phyloP scores from a whole-genome alignment of 192 early-diverging fungal species.

The Coemansia nantahalensis region DNA sequence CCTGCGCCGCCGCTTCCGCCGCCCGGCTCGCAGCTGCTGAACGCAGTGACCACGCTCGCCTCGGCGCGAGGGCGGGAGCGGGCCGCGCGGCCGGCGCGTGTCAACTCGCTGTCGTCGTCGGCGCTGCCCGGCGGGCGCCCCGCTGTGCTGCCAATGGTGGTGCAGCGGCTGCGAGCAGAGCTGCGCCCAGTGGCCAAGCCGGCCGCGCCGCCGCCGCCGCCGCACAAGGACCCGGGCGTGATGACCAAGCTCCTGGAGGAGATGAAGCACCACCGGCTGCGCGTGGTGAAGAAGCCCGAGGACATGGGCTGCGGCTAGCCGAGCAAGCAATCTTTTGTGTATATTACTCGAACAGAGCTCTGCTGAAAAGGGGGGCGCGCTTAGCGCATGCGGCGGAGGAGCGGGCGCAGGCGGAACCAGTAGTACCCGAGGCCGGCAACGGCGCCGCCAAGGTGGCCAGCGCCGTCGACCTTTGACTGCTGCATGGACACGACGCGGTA shows the following conservation, averaged over 20 bases:
- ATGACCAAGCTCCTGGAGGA: constrained; percentile 46
- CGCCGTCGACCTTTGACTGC: constrained; percentile 36
- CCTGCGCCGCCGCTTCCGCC: constrained; percentile 20
- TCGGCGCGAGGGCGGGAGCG: neutral
- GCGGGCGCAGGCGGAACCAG: constrained; percentile 48
- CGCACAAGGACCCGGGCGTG: constrained; percentile 45
- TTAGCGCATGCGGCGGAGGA: constrained; percentile 42
- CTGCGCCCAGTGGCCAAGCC: constrained; percentile 11
- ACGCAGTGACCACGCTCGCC: neutral
- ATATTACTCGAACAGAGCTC: too few relatives aligned
- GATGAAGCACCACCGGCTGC: constrained; percentile 46
- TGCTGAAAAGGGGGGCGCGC: too few relatives aligned
- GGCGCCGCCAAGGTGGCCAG: constrained; percentile 54
- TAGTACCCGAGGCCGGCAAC: constrained; percentile 47
- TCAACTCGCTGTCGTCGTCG: constrained; percentile 8
- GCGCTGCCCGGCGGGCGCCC: neutral
- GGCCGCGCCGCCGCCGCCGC: constrained; percentile 7
- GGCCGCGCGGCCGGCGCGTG: too few relatives aligned
- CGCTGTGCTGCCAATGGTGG: constrained; percentile 2
- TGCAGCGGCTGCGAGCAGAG: constrained; percentile 13
- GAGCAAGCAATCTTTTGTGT: too few relatives aligned
- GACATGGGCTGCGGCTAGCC: constrained; percentile 20
- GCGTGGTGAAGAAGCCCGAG: constrained; percentile 35
- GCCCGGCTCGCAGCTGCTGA: neutral
- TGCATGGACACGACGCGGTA: constrained; percentile 14